Percentiles rank a stretch among this genome's conserved stretches.
Conservation (phyloP, 2,329 filamentous ascomycete genomes). For the Plectosphaerella sp. region DNA sequence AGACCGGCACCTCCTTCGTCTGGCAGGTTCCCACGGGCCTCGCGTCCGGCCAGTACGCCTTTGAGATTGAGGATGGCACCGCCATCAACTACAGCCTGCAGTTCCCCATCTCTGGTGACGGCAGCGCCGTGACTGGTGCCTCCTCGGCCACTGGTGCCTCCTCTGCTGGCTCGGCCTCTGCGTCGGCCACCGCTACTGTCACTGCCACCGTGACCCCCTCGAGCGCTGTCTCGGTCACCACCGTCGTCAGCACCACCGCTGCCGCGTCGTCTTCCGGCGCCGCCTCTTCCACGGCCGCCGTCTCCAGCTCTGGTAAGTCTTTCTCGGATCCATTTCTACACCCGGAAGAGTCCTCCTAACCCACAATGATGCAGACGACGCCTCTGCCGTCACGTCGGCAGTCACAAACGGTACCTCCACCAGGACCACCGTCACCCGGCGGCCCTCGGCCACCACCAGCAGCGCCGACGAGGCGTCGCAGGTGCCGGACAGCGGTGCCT, state of each 20-base stretch:
- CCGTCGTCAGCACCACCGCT: too few species aligned
- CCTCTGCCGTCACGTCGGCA: conserved; percentile 8
- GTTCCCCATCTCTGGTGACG: conserved; percentile 30
- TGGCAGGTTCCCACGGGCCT: conserved; percentile 33
- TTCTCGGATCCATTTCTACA: too few species aligned
- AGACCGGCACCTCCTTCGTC: conserved; percentile 27
- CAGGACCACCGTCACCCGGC: background rate
- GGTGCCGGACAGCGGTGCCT: background rate
- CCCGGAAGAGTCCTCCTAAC: too few species aligned
- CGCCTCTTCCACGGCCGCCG: too few species aligned
- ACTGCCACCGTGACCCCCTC: too few species aligned
- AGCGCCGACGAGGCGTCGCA: conserved; percentile 7
- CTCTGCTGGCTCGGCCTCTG: background rate
- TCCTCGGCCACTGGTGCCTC: background rate
- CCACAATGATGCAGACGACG: conserved; percentile 5
- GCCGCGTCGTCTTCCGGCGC: too few species aligned
- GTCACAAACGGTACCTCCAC: conserved; percentile 10
- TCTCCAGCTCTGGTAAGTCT: too few species aligned
- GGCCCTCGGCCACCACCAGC: conserved; percentile 5
- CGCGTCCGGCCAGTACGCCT: conserved; percentile 35
- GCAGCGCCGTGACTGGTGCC: conserved; percentile 7
- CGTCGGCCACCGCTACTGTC: too few species aligned
- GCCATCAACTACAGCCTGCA: conserved; percentile 38
- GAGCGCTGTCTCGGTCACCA: too few species aligned
- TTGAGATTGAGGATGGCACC: conserved; percentile 37